These are phyloP conservation scores for Hondaea fermentalgiana DNA, from an alignment of 108 stramenopile species.

Conservation along the genomic window DNA sequence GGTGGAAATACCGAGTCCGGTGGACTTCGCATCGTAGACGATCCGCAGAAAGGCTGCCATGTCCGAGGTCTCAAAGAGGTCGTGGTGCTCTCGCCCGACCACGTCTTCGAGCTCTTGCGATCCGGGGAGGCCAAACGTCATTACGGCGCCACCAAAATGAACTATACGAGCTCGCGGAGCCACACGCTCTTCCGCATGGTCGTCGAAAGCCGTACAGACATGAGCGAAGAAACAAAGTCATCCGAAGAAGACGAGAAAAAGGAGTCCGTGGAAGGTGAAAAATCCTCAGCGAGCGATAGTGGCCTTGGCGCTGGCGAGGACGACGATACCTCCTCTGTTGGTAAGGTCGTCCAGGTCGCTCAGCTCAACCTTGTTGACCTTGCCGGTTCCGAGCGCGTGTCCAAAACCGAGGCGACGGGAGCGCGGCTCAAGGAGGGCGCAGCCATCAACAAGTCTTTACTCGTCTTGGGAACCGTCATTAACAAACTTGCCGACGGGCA, in stretches of 20 bases:
- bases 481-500: neutral
- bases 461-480: slow-evolving; percentile 26
- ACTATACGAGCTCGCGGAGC: slow-evolving; percentile 40
- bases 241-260: slow-evolving; percentile 12
- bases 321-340: neutral
- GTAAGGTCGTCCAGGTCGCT: neutral
- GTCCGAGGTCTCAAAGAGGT: slow-evolving; percentile 44
- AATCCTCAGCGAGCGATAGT: too few relatives aligned
- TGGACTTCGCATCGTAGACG: slow-evolving; percentile 39
- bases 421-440: neutral
- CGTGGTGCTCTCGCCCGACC: slow-evolving; percentile 35
- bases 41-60: slow-evolving; percentile 44
- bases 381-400: slow-evolving; percentile 26
- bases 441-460: slow-evolving; percentile 16
- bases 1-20: slow-evolving; percentile 19
- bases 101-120: slow-evolving; percentile 35
- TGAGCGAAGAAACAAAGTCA: slow-evolving; percentile 31
- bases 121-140: slow-evolving; percentile 41
- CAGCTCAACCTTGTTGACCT: slow-evolving; percentile 30
- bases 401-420: slow-evolving; percentile 30
- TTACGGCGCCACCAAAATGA: slow-evolving; percentile 50
- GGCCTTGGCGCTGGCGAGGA: neutral
- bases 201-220: slow-evolving; percentile 31
- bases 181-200: slow-evolving; percentile 52
- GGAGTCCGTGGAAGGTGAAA: too few relatives aligned